Evolutionary conservation across 371 early-diverging fungal genomes (phyloP).

Genomic region (Haplosporangium sp.): DNA sequence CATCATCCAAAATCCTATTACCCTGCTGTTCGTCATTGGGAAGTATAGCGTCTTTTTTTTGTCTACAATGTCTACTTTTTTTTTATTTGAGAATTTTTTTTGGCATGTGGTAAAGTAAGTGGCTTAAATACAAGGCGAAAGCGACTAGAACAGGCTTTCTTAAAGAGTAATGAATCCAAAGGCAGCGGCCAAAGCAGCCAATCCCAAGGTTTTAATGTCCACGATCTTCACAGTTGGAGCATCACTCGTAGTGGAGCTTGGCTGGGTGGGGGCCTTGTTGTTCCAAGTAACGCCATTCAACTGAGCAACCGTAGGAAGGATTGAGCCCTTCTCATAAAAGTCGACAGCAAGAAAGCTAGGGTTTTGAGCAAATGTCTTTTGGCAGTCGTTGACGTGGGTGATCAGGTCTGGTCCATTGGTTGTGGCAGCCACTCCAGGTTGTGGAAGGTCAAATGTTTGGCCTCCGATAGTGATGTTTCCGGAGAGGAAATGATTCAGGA

Average conservation of each 20-base stretch:
- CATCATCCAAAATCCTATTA: no score
- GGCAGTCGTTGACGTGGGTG: constrained; percentile 61
- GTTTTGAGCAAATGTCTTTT: constrained; percentile 60
- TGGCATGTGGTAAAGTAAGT: background rate
- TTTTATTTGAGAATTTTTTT: no score
- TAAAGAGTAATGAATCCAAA: constrained; percentile 24
- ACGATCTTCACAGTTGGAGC: background rate
- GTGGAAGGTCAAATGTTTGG: constrained; percentile 62
- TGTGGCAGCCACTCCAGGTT: constrained; percentile 60
- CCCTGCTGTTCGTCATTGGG: no score
- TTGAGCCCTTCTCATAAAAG: constrained; percentile 76
- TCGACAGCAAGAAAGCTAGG: constrained; percentile 84
- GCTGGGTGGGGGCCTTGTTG: constrained; percentile 19
- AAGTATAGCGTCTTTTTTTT: no score
- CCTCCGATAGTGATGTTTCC: constrained; percentile 55
- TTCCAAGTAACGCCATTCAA: constrained; percentile 74
- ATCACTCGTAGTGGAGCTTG: background rate
- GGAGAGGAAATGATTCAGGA: constrained; percentile 74
- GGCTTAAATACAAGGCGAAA: background rate
- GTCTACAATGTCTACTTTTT: no score
- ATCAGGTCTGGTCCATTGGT: constrained; percentile 64
- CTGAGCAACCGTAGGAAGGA: constrained; percentile 65
- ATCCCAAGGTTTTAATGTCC: constrained; percentile 6
- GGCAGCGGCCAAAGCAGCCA: constrained; percentile 11
- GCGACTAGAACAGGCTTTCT: background rate